Base-by-base conservation (phyloP, 2,329 filamentous ascomycete genomes). In the Epichloe uncinata region DNA sequence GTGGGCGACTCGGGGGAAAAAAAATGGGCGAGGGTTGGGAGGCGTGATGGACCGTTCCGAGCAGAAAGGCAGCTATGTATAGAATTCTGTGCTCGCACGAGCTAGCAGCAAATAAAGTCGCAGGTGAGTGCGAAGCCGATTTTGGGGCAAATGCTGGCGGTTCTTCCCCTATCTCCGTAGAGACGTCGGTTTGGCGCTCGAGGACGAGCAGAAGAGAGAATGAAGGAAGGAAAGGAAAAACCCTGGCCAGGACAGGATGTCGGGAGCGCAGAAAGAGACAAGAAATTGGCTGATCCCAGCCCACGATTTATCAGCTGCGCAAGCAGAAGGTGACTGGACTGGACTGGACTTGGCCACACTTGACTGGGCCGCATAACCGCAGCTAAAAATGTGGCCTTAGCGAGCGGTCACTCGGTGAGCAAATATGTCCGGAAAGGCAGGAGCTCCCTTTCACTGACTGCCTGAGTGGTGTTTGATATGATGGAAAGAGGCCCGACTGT, bases 221-320 rank as follows among this genome's bases (percentile, higher is more conserved):
- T 40, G 22, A 11, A 22, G 45, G 34, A 47, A 47, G 18, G 40
- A 30, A 40, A 37, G 26, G 33, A 4, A 30, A 36, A 37, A 34
- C n/a, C 22, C 30, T 49, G 50, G 33, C 26, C 36, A 46, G n/a
- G 46, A 45, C 15, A 34, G n/a, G 40, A 49, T 37, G 22, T 51
- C 40, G 45, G 22, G 26, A 42, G 33, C 12, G 9, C 18, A 18
- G 42, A 40, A 18, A 46, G 43, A 36, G 42, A 49, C 43, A 42
- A 33, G 38, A 50, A 50, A 26, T 20, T 42, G 40, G 33, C 20
- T 38, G 35, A 47, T 44, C 35, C 54, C 57, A 55, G 56, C 53
- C 56, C 46, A 48, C 59, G 59, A 61, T 64, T 63, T 61, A 62
- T 60, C 55, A 59, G 56, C 54, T 57, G 58, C 56, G 53, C 54